A percentile compares a stretch with the other conserved stretches of the same genome.
Conservation (phyloP, 2,329 filamentous ascomycete species). For the Diaporthe citriasiana region DNA sequence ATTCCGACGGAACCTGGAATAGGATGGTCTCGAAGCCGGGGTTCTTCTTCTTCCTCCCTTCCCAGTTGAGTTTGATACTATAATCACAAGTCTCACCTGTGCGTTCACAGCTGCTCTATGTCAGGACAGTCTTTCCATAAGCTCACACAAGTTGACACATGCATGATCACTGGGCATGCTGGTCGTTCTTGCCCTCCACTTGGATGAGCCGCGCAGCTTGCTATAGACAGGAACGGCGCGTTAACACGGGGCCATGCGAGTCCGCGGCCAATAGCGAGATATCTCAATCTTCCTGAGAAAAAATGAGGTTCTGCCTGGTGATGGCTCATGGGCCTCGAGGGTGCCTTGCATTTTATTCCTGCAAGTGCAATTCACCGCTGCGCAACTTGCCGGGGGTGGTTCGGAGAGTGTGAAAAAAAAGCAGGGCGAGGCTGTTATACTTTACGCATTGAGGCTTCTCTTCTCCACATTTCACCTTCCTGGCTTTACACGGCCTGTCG, state of each 20-base stretch:
- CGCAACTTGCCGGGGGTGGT: not conserved
- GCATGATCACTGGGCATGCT: not conserved
- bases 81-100: slow-evolving; percentile 84
- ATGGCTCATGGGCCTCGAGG: not conserved
- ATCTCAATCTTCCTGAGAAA: not conserved
- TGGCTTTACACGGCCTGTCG: slow-evolving; percentile 80
- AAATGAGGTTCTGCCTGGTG: not conserved
- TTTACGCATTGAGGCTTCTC: slow-evolving; percentile 80
- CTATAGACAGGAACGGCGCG: not conserved
- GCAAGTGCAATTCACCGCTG: not conserved
- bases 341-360: not conserved
- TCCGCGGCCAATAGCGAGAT: not conserved
- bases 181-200: slow-evolving; percentile 31
- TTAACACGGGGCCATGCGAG: not conserved
- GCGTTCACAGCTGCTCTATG: slow-evolving; percentile 69
- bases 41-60: slow-evolving; percentile 76
- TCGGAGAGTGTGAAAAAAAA: not conserved
- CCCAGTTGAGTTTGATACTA: slow-evolving; percentile 85
- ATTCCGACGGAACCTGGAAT: slow-evolving; percentile 45
- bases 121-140: slow-evolving; percentile 20
- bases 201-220: slow-evolving; percentile 8
- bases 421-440: slow-evolving; percentile 51
- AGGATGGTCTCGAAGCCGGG: slow-evolving; percentile 54
- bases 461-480: slow-evolving; percentile 83
- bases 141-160: not conserved